Evolutionary conservation across 2,329 filamentous ascomycete genomes (phyloP), one percentile per base, ranked within the genome.

Genomic region (Talaromyces sp.): DNA sequence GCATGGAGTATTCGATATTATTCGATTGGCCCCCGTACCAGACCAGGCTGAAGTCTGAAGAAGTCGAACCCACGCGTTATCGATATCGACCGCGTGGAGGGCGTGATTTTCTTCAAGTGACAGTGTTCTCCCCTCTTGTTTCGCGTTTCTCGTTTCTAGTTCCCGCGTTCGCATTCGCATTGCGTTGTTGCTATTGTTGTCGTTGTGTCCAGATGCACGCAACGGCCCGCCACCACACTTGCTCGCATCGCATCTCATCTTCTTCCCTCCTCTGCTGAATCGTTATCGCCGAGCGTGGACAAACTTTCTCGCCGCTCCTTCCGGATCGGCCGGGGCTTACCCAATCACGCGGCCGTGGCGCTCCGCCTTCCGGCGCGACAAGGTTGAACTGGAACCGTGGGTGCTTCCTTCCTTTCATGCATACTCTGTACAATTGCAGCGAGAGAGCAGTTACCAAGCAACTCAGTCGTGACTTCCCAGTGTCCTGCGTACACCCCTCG

Each of bases 221-320:
- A n/a, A n/a, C n/a, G n/a, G n/a, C n/a, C n/a, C n/a, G n/a, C n/a
- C n/a, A n/a, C n/a, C n/a, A n/a, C n/a, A n/a, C n/a, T n/a, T n/a
- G n/a, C n/a, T n/a, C n/a, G n/a, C n/a, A n/a, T n/a, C n/a, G n/a
- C n/a, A n/a, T n/a, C n/a, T n/a, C n/a, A n/a, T n/a, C n/a, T n/a
- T n/a, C n/a, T n/a, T 27, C 26, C 26, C 6, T 6, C 6, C 26
- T 6, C 26, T 27, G 26, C 26, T 27, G 26, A 6, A 10, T 31
- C 29, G 7, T 43, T n/a, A 27, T 26, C 49, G 10, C 9, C 46
- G 46, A 14, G 21, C 46, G n/a, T 10, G 4, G 21, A 27, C 49
- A 19, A 52, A 52, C 17, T 52, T 29, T 55, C 29, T 41, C 53
- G 53, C 53, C 53, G 53, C 53, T 55, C 32, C 29, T 55, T 55